Base-by-base conservation (phyloP, 2,329 filamentous ascomycete species). In the Colletotrichum salicis region DNA sequence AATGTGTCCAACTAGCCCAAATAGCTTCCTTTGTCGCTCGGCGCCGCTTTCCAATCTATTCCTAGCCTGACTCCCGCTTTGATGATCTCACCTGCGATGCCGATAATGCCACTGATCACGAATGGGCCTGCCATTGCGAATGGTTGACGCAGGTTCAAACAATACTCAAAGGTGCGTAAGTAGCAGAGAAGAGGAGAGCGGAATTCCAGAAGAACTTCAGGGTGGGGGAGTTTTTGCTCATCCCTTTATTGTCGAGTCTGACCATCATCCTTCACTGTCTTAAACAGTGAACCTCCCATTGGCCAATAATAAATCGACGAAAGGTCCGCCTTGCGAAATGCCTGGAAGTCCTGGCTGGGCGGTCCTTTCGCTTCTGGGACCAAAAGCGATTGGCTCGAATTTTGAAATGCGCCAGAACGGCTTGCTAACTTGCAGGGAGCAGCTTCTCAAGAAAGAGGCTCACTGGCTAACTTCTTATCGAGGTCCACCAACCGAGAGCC, bases 1-100 rank as follows among this genome's bases (percentile, higher is more conserved):
- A 56, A 56, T 4, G 15, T 22, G 4, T 67, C 63, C 2, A 75
- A 29, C 65, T 75, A 73, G 3, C n/a, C 24, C 33, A 68, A 31
- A 22, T 73, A 69, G 45, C 31, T 67, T 22, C 51, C 66, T 4
- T 48, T 57, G 3, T 76, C 74, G 27, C 1, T 56, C 1, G 72
- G 72, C 1, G 74, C 73, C 8, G 71, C 65, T n/a, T 72, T 71
- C 74, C 74, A 75, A 48, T 73, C 63, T 13, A 70, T 57, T 0
- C 70, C 64, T 11, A 74, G 55, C 6, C 64, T 37, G 29, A 60
- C 41, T 1, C 57, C 41, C 1, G 54, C 7, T 12, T 61, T 2
- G 31, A 64, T 5, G 22, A 74, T 67, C 12, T 75, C 69, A 22
- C n/a, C 55, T 1, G 58, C 68, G 27, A 74, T 37, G 4, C 68